Evolutionary conservation across 306 rosid genomes (phyloP).

Genomic region (Prunus kanzakura): DNA sequence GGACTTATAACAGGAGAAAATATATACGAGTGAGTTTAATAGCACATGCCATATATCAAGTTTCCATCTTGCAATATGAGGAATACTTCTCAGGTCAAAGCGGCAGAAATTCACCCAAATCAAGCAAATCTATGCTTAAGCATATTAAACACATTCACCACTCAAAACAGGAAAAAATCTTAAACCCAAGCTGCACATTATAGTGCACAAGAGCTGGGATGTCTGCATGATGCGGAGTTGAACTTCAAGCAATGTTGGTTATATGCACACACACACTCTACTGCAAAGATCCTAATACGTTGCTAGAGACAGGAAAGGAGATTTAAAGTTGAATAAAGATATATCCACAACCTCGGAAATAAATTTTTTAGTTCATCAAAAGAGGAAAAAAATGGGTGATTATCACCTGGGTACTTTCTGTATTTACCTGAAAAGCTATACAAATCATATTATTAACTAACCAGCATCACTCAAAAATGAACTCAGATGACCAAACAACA

Average conservation of each 20-base stretch:
- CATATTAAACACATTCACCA: background rate
- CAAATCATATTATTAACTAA: background rate
- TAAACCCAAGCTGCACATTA: background rate
- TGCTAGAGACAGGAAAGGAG: background rate
- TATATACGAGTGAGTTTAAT: constrained; percentile 2
- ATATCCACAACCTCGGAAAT: background rate
- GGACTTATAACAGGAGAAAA: background rate
- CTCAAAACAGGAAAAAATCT: background rate
- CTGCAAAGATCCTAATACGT: background rate
- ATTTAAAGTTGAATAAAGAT: background rate
- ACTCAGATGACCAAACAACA: constrained; percentile 4
- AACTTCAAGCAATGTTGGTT: background rate
- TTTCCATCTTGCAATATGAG: constrained; percentile 7
- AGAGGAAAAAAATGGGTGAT: background rate
- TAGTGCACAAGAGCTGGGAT: background rate
- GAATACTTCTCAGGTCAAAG: background rate
- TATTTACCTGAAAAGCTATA: background rate
- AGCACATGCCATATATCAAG: background rate
- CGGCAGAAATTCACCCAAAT: background rate
- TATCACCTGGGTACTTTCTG: background rate
- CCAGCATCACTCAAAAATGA: background rate
- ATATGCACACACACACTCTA: background rate
- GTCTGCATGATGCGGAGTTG: background rate
- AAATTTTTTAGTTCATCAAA: background rate
- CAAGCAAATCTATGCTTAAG: background rate